Conservation (phyloP, 176 grass and related monocot genomes). For the Oryza glumipatula region DNA sequence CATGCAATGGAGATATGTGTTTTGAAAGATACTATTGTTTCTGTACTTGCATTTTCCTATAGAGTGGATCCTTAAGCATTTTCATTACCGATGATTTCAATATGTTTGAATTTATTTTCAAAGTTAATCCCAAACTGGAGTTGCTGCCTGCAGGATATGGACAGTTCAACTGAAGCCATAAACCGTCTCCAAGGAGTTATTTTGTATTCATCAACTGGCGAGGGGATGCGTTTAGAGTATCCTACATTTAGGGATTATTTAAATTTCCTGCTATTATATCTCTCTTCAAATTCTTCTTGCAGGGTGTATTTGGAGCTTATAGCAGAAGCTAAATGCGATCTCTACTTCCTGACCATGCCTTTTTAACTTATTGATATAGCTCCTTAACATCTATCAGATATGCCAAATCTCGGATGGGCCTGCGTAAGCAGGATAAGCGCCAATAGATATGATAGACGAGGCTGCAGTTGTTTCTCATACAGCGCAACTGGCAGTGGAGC, state of each 20-base stretch:
- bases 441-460: conserved; percentile 39
- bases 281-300: conserved; percentile 16
- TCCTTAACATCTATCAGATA: conserved; percentile 73
- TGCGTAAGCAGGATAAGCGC: conserved; percentile 60
- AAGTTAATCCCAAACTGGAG: conserved; percentile 17
- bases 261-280: conserved; percentile 17
- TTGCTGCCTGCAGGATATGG: conserved; percentile 58
- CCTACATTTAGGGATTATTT: conserved; percentile 52
- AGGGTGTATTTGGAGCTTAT: conserved; percentile 8
- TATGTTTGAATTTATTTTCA: conserved; percentile 7
- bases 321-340: background rate
- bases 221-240: conserved; percentile 97
- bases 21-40: background rate
- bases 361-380: background rate
- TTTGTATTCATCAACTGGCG: conserved; percentile 70
- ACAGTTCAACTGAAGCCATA: conserved; percentile 78
- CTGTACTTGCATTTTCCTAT: background rate
- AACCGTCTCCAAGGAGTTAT: conserved; percentile 83
- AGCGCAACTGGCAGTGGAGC: background rate
- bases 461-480: conserved; percentile 11
- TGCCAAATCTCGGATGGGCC: conserved; percentile 95
- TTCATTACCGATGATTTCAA: background rate
- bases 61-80: background rate
- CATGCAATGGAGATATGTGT: background rate
- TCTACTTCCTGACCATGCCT: background rate